Evolutionary conservation across 805 yeast genomes (phyloP).

Genomic region (Yarrowia sp.): DNA sequence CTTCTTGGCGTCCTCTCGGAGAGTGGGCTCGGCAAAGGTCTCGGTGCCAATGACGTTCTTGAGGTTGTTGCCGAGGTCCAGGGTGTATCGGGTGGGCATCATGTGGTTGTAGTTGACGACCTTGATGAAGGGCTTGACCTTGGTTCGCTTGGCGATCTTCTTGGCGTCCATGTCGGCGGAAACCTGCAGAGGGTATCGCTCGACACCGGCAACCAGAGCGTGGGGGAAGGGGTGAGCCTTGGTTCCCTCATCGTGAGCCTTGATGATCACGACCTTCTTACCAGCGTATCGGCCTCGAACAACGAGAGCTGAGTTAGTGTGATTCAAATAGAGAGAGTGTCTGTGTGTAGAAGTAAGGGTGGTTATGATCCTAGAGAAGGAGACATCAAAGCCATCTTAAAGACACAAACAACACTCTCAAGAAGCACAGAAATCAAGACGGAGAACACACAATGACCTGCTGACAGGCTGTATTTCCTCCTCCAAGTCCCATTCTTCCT

Average conservation of each 20-base stretch:
- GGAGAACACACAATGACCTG: slow-evolving; percentile 12
- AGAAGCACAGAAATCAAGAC: neutral
- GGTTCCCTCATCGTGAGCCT: slow-evolving; percentile 98
- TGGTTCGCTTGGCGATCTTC: slow-evolving; percentile 96
- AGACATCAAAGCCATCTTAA: neutral
- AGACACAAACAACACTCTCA: neutral
- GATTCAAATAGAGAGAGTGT: neutral
- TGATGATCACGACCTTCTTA: slow-evolving; percentile 98
- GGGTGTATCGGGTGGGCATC: slow-evolving; percentile 99
- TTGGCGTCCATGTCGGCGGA: slow-evolving; percentile 94
- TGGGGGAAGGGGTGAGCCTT: slow-evolving; percentile 99
- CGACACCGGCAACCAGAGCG: slow-evolving; percentile 99
- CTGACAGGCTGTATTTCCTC: neutral
- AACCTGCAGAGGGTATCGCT: slow-evolving; percentile 97
- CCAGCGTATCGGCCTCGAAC: slow-evolving; percentile 99
- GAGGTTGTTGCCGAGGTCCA: slow-evolving; percentile 89
- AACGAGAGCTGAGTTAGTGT: slow-evolving; percentile 74
- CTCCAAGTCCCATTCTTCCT: too few relatives aligned
- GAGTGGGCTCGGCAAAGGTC: slow-evolving; percentile 96
- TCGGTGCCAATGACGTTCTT: slow-evolving; percentile 91
- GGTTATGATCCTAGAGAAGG: neutral
- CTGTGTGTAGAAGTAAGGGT: neutral
- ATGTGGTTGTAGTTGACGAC: slow-evolving; percentile 99
- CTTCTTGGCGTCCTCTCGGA: slow-evolving; percentile 98
- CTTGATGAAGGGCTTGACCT: slow-evolving; percentile 99